These are phyloP conservation scores for Fraxinus ornus DNA, from an alignment of 305 asterid genomes.

Conservation along the genomic window DNA sequence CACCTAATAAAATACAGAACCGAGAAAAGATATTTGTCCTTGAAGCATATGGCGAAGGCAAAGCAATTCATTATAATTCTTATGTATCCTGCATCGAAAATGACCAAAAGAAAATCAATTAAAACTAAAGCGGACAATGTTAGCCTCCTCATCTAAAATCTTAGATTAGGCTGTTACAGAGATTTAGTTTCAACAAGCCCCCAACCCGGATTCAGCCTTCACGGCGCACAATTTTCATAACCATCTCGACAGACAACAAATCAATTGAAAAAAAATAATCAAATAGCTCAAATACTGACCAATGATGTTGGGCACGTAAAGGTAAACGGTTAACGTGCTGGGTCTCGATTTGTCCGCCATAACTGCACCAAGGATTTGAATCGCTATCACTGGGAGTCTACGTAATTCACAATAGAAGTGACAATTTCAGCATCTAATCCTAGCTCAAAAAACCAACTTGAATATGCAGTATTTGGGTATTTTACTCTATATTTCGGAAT, in stretches of 20 bases:
- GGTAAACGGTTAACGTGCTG: constrained; percentile 56
- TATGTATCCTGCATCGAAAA: constrained; percentile 51
- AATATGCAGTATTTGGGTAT: not conserved
- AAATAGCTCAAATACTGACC: constrained; percentile 37
- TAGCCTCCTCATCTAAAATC: not conserved
- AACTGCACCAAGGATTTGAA: not conserved
- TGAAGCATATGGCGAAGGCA: constrained; percentile 91
- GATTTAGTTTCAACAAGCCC: not conserved
- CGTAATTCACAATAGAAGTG: not conserved
- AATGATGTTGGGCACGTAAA: constrained; percentile 81
- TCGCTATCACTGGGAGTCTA: not conserved
- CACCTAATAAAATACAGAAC: constrained; percentile 80
- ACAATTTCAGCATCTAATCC: not conserved
- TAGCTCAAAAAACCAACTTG: not conserved
- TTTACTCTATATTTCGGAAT: too few relatives aligned
- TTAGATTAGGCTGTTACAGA: not conserved
- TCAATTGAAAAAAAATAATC: not conserved
- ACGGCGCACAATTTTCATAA: not conserved
- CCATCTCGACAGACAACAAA: not conserved
- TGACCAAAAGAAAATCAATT: not conserved
- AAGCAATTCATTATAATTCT: constrained; percentile 80
- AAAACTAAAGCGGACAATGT: not conserved
- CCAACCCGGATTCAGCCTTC: not conserved
- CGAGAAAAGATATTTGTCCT: constrained; percentile 75
- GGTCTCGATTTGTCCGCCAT: constrained; percentile 61